Evolutionary conservation across 306 rosid species (phyloP).

Genomic region (Glycine latifolia): DNA sequence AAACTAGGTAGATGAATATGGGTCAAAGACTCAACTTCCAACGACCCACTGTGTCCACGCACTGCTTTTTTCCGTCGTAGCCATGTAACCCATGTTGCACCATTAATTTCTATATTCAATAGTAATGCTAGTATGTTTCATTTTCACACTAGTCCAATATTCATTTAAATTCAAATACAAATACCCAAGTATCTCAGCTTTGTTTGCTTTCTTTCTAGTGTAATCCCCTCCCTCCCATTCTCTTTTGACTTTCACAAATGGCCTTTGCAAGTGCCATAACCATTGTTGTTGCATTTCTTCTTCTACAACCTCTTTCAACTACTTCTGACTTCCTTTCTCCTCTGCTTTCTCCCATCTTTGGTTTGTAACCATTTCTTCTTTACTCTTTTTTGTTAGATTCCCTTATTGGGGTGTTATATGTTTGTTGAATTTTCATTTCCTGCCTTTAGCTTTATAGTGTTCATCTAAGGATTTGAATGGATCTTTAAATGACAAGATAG

Average conservation of each 20-base stretch:
- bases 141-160: too few species aligned
- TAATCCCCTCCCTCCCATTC: too few species aligned
- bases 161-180: too few species aligned
- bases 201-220: too few species aligned
- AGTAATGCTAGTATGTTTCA: too few species aligned
- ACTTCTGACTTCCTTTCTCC: slow-evolving; percentile 39
- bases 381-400: slow-evolving; percentile 19
- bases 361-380: slow-evolving; percentile 52
- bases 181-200: too few species aligned
- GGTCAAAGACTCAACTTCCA: neutral
- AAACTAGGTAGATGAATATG: neutral
- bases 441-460: slow-evolving; percentile 7
- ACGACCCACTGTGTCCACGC: neutral
- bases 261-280: slow-evolving; percentile 47
- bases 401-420: neutral
- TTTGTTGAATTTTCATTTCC: slow-evolving; percentile 5
- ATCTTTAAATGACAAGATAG: too few species aligned
- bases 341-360: slow-evolving; percentile 62
- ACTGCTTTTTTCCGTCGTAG: too few species aligned
- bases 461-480: neutral
- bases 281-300: slow-evolving; percentile 51
- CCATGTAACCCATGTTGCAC: too few species aligned
- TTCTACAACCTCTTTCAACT: slow-evolving; percentile 53
- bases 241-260: slow-evolving; percentile 53
- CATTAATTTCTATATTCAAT: too few species aligned